Percentiles rank a stretch among this genome's conserved stretches.
Evolutionary conservation across 2,329 filamentous ascomycete species (phyloP).

Genomic region (Corinectria fuckeliana): DNA sequence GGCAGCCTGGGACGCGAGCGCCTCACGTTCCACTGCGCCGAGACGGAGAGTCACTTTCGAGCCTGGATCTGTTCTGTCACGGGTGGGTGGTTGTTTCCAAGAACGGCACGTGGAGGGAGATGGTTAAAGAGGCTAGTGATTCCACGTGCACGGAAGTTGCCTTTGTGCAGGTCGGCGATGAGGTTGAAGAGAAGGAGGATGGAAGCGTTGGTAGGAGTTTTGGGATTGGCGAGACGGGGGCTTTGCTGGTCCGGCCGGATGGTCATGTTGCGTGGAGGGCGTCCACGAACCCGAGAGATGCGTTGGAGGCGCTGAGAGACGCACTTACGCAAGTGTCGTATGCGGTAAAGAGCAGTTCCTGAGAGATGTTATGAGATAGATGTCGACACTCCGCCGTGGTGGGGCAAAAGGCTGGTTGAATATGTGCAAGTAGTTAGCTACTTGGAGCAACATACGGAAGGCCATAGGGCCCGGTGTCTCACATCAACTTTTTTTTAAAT

Average conservation of each 20-base stretch:
- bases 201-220: not conserved
- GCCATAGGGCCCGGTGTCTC: no score
- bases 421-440: no score
- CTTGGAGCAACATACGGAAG: no score
- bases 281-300: not conserved
- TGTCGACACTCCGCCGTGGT: not conserved
- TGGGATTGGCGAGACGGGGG: constrained; percentile 9
- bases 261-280: constrained; percentile 23
- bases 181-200: not conserved
- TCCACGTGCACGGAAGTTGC: not conserved
- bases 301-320: not conserved
- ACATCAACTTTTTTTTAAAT: no score
- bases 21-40: constrained; percentile 24
- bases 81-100: constrained; percentile 21
- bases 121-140: not conserved
- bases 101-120: constrained; percentile 8
- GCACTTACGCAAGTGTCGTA: not conserved
- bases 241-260: constrained; percentile 19
- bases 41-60: constrained; percentile 5
- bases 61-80: constrained; percentile 19
- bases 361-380: not conserved
- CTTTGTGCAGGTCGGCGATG: constrained; percentile 13
- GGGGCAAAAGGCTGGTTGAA: not conserved
- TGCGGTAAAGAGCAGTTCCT: not conserved
- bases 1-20: constrained; percentile 31